Conservation (phyloP, 768 basidiomycete species). For the Collybia mongolica region DNA sequence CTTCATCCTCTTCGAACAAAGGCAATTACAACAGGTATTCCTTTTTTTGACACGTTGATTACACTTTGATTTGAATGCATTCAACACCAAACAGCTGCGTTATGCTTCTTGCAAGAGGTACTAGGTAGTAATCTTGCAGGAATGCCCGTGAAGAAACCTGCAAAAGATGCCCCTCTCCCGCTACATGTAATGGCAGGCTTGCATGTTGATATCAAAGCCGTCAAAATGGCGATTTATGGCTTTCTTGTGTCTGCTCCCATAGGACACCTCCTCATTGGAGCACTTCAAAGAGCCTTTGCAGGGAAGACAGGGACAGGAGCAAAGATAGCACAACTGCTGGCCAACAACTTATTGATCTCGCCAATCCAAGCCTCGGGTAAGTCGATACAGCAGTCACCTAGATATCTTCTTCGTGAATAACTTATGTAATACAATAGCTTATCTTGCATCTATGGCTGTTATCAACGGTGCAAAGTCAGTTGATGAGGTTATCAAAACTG, state of each 20-base stretch:
- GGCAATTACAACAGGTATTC: conserved; percentile 66
- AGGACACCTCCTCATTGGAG: conserved; percentile 69
- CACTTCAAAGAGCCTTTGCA: conserved; percentile 73
- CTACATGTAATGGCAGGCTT: conserved; percentile 50
- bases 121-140: conserved; percentile 73
- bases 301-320: conserved; percentile 66
- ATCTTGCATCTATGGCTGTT: conserved; percentile 77
- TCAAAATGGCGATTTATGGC: conserved; percentile 86
- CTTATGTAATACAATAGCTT: conserved; percentile 40
- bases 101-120: conserved; percentile 78
- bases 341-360: conserved; percentile 73
- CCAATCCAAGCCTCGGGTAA: conserved; percentile 72
- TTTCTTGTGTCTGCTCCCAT: conserved; percentile 83
- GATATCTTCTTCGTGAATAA: background rate
- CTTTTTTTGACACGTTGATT: background rate
- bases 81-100: conserved; percentile 31
- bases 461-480: conserved; percentile 77
- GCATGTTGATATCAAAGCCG: conserved; percentile 66
- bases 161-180: conserved; percentile 54
- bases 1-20: conserved; percentile 78
- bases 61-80: background rate
- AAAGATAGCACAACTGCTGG: conserved; percentile 71
- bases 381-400: conserved; percentile 15
- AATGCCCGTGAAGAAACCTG: conserved; percentile 45
- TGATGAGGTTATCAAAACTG: conserved; percentile 62